Conservation (phyloP, 192 early-diverging fungal species). For the Linnemannia exigua region DNA sequence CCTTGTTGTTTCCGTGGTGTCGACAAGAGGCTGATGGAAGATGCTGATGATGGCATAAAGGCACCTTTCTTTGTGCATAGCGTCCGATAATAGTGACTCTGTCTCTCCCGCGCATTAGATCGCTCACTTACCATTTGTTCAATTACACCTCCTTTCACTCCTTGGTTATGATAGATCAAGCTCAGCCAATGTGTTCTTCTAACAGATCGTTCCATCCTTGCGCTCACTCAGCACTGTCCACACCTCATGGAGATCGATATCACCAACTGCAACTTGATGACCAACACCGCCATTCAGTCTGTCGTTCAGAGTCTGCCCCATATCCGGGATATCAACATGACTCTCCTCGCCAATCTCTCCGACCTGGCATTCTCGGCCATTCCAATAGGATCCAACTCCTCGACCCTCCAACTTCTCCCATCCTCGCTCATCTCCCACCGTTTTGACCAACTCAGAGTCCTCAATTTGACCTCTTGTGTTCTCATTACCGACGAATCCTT, state of each 20-base stretch:
- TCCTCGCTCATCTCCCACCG: constrained; percentile 10
- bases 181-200: constrained; percentile 64
- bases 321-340: constrained; percentile 67
- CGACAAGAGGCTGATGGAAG: not conserved
- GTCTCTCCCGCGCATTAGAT: not conserved
- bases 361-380: constrained; percentile 58
- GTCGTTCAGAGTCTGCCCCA: constrained; percentile 63
- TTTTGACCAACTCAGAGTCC: constrained; percentile 67
- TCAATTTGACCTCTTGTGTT: constrained; percentile 64
- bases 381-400: constrained; percentile 10
- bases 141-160: not conserved
- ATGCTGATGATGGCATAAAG: not conserved
- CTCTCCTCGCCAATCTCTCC: constrained; percentile 38
- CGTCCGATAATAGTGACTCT: not conserved
- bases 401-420: not conserved
- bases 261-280: constrained; percentile 64
- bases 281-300: constrained; percentile 56
- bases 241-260: constrained; percentile 70
- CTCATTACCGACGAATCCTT: constrained; percentile 65
- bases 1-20: not conserved
- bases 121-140: not conserved
- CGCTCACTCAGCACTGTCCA: constrained; percentile 64
- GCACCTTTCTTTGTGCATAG: not conserved
- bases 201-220: constrained; percentile 61
- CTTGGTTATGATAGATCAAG: constrained; percentile 61